Conservation (phyloP, 2,329 filamentous ascomycete species). For the Exophiala sp. region DNA sequence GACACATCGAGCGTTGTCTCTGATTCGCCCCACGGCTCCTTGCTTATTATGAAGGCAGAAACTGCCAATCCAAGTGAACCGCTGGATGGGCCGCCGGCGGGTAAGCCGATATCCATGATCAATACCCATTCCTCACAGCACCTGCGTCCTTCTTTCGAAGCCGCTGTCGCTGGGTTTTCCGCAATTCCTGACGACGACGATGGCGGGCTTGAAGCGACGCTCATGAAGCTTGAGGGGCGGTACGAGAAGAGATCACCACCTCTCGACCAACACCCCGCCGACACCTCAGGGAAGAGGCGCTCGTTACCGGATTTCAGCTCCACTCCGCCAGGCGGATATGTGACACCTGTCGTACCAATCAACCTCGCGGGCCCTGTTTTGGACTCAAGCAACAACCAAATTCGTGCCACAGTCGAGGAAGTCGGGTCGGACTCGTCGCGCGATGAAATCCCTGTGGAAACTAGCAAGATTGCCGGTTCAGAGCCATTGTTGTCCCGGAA, state of each 20-base stretch:
- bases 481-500: constrained; percentile 15
- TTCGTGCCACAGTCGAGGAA: constrained; percentile 14
- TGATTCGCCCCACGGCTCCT: constrained; percentile 29
- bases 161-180: constrained; percentile 77
- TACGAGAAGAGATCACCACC: constrained; percentile 53
- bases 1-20: constrained; percentile 35
- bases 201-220: constrained; percentile 84
- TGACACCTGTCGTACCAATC: background rate
- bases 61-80: constrained; percentile 20
- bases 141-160: constrained; percentile 70
- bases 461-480: background rate
- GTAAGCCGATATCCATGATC: constrained; percentile 39
- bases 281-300: constrained; percentile 14
- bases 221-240: constrained; percentile 86
- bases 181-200: constrained; percentile 84
- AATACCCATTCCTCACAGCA: constrained; percentile 53
- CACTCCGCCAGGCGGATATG: constrained; percentile 5
- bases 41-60: constrained; percentile 29
- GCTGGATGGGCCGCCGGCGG: constrained; percentile 27
- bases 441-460: constrained; percentile 7
- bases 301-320: constrained; percentile 21
- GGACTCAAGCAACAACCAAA: background rate
- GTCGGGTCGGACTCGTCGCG: constrained; percentile 5
- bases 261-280: constrained; percentile 21
- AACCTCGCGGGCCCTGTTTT: background rate